Evolutionary conservation across 208 protist species (phyloP).

Genomic region (Leishmania tropica): DNA sequence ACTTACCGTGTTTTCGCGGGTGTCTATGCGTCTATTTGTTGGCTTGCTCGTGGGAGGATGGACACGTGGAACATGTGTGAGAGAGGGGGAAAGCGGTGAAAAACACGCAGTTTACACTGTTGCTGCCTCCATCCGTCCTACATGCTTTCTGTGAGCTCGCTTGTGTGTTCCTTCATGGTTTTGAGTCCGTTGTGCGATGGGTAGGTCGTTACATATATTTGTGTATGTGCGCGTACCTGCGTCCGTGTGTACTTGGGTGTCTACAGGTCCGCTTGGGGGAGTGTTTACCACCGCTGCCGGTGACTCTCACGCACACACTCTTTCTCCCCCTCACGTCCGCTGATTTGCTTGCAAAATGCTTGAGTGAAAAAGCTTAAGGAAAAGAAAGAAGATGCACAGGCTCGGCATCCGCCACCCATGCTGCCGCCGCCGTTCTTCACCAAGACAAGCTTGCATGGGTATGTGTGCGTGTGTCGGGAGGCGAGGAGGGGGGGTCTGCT

Average conservation of each 20-base stretch:
- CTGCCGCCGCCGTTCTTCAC: neutral
- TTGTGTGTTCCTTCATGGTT: too few species aligned
- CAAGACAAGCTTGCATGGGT: neutral
- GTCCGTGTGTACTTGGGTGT: neutral
- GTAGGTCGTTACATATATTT: neutral
- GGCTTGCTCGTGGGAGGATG: neutral
- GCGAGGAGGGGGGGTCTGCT: neutral
- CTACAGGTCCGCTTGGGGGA: neutral
- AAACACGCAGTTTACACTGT: neutral
- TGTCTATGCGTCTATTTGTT: neutral
- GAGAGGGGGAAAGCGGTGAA: neutral
- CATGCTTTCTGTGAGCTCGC: neutral
- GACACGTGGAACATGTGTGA: neutral
- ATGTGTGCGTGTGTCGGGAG: neutral
- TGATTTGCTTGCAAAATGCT: neutral
- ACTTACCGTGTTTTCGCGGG: neutral
- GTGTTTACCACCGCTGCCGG: neutral
- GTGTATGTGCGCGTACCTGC: neutral
- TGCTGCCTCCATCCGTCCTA: neutral
- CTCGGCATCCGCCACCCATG: neutral
- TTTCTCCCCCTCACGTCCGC: neutral
- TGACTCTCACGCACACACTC: neutral
- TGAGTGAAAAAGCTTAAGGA: neutral
- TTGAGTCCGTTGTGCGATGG: neutral
- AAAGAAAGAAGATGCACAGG: neutral